Conservation (phyloP, 2,329 filamentous ascomycete species). For the Scolecobasidium constrictum region DNA sequence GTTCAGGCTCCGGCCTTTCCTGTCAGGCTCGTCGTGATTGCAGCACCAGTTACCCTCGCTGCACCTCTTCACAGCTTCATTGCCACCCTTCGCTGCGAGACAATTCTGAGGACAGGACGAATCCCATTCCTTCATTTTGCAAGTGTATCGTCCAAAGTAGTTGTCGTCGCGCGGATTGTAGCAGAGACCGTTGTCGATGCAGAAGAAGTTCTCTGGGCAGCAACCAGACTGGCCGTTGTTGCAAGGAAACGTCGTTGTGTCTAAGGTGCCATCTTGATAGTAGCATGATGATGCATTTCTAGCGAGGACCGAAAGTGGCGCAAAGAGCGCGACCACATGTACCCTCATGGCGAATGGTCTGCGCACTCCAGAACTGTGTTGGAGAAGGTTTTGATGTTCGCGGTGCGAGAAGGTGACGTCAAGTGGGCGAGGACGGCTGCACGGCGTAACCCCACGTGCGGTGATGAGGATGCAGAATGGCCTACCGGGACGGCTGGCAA, state of each 20-base stretch:
- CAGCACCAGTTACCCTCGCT: constrained; percentile 21
- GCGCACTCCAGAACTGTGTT: no score
- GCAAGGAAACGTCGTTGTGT: not conserved
- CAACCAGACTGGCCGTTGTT: constrained; percentile 13
- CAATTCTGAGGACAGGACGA: constrained; percentile 10
- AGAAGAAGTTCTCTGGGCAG: constrained; percentile 24
- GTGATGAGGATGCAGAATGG: no score
- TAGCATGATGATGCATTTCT: not conserved
- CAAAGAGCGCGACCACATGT: no score
- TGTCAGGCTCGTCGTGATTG: constrained; percentile 12
- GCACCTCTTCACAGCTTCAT: constrained; percentile 21
- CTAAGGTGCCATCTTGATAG: not conserved
- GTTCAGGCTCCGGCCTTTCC: not conserved
- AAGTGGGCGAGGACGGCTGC: no score
- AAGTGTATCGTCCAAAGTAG: constrained; percentile 21
- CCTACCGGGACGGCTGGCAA: no score
- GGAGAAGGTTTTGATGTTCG: no score
- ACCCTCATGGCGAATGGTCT: no score
- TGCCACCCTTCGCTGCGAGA: constrained; percentile 16
- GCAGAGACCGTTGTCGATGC: constrained; percentile 23
- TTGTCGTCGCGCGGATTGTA: constrained; percentile 14
- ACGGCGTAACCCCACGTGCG: no score
- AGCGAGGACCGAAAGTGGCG: no score
- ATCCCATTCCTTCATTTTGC: constrained; percentile 21
- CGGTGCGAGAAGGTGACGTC: no score